These are phyloP conservation scores for Sugiyamaella marilandica DNA, from an alignment of 805 yeast species.

Conservation along the genomic window DNA sequence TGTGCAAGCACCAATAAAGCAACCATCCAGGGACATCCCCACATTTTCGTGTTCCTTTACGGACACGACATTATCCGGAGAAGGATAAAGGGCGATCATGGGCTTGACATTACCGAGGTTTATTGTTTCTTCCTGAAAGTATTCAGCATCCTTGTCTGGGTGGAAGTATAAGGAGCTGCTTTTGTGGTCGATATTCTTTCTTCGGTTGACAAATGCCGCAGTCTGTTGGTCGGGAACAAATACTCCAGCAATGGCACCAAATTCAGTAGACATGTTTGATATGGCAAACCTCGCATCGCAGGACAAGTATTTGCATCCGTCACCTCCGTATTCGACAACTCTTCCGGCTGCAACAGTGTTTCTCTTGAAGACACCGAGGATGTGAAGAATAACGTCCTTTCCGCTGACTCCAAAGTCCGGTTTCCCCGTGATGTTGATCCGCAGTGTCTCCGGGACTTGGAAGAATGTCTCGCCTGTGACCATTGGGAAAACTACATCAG, in stretches of 20 bases:
- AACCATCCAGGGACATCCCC: slow-evolving; percentile 11
- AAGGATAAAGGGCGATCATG: slow-evolving; percentile 10
- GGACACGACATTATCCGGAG: slow-evolving; percentile 12
- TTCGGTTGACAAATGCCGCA: slow-evolving; percentile 11
- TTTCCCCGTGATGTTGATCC: slow-evolving; percentile 10
- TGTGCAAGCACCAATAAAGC: slow-evolving; percentile 16
- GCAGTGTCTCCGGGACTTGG: slow-evolving; percentile 14
- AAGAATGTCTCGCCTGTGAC: slow-evolving; percentile 16
- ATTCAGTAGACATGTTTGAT: slow-evolving; percentile 17
- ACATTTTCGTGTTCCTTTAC: slow-evolving; percentile 3
- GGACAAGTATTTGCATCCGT: slow-evolving; percentile 26
- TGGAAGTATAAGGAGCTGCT: slow-evolving; percentile 2
- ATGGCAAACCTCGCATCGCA: slow-evolving; percentile 28
- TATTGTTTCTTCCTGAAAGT: slow-evolving; percentile 7
- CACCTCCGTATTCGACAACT: slow-evolving; percentile 32
- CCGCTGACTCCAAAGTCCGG: slow-evolving; percentile 15
- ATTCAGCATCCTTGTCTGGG: slow-evolving; percentile 14
- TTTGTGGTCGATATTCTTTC: slow-evolving; percentile 6
- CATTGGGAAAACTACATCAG: slow-evolving; percentile 14
- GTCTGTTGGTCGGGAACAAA: slow-evolving; percentile 15
- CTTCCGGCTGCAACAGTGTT: slow-evolving; percentile 15
- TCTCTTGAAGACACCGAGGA: slow-evolving; percentile 9
- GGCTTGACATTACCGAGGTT: slow-evolving; percentile 7
- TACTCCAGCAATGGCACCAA: slow-evolving; percentile 13
- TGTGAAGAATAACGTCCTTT: slow-evolving; percentile 13